phyloP scores from a whole-genome alignment of 352 stramenopile genomes.

The Phytophthora hybrid region DNA sequence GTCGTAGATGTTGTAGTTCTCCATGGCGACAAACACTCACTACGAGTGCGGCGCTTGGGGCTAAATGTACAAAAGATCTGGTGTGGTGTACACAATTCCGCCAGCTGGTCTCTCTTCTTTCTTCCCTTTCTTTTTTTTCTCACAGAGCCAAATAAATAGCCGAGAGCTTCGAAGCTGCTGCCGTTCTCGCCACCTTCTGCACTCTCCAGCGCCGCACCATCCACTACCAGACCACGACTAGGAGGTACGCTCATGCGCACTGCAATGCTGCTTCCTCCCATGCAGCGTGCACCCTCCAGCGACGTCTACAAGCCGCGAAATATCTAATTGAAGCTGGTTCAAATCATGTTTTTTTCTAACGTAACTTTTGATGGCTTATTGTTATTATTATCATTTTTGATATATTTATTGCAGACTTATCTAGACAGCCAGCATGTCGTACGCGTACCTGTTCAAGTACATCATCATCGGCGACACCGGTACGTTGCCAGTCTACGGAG shows the following conservation, averaged over 20 bases:
- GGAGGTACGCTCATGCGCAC: constrained; percentile 23
- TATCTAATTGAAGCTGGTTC: constrained; percentile 3
- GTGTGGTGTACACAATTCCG: constrained; percentile 30
- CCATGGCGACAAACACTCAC: constrained; percentile 57
- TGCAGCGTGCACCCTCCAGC: neutral
- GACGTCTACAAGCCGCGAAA: constrained; percentile 10
- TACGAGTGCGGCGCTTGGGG: constrained; percentile 1
- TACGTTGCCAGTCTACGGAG: constrained; percentile 30
- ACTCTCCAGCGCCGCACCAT: constrained; percentile 11
- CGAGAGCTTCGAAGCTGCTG: neutral
- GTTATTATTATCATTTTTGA: neutral
- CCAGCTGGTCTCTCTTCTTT: constrained; percentile 24
- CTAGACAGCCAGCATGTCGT: constrained; percentile 79
- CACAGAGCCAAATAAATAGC: constrained; percentile 31
- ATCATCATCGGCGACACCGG: constrained; percentile 99
- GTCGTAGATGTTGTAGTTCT: constrained; percentile 96
- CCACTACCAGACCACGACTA: constrained; percentile 4
- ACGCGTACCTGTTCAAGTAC: constrained; percentile 98
- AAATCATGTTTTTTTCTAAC: neutral
- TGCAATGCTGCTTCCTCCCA: neutral
- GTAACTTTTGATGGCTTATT: constrained; percentile 2
- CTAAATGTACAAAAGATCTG: constrained; percentile 37
- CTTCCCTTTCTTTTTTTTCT: constrained; percentile 33
- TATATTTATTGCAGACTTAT: neutral
- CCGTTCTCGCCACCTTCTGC: constrained; percentile 1